Evolutionary conservation across 2,329 filamentous ascomycete species (phyloP).

Genomic region (Scortechinia acanthostroma): DNA sequence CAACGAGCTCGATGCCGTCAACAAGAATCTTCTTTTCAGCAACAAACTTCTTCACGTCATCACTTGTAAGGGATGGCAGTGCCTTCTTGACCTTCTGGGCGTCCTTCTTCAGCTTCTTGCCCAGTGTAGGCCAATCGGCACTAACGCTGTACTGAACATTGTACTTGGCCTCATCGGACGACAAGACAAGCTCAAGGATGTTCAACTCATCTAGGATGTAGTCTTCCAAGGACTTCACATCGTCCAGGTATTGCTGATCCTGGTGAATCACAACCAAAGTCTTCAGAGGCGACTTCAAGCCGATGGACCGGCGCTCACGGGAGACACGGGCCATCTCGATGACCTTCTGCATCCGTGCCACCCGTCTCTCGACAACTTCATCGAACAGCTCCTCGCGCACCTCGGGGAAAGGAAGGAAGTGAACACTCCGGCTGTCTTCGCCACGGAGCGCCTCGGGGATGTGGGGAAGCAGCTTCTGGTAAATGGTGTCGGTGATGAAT

Average conservation of each 20-base stretch:
- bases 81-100: slow-evolving; percentile 86
- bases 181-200: slow-evolving; percentile 75
- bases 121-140: slow-evolving; percentile 88
- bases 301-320: slow-evolving; percentile 58
- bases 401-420: slow-evolving; percentile 85
- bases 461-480: slow-evolving; percentile 72
- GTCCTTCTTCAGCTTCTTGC: slow-evolving; percentile 96
- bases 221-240: slow-evolving; percentile 76
- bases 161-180: slow-evolving; percentile 81
- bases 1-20: slow-evolving; percentile 75
- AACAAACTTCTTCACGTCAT: slow-evolving; percentile 75
- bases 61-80: slow-evolving; percentile 69
- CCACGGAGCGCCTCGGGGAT: slow-evolving; percentile 65
- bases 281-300: slow-evolving; percentile 85
- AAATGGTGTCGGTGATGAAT: slow-evolving; percentile 92
- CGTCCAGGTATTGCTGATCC: slow-evolving; percentile 75
- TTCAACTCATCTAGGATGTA: slow-evolving; percentile 93
- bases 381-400: slow-evolving; percentile 86
- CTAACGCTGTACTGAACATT: slow-evolving; percentile 84
- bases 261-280: slow-evolving; percentile 82
- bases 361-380: slow-evolving; percentile 74
- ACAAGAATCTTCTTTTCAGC: slow-evolving; percentile 69
- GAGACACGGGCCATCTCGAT: slow-evolving; percentile 85
- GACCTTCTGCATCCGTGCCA: slow-evolving; percentile 87
- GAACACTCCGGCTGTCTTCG: slow-evolving; percentile 73